Evolutionary conservation across 345 rosid species (phyloP).

Genomic region (Citrus glauca): DNA sequence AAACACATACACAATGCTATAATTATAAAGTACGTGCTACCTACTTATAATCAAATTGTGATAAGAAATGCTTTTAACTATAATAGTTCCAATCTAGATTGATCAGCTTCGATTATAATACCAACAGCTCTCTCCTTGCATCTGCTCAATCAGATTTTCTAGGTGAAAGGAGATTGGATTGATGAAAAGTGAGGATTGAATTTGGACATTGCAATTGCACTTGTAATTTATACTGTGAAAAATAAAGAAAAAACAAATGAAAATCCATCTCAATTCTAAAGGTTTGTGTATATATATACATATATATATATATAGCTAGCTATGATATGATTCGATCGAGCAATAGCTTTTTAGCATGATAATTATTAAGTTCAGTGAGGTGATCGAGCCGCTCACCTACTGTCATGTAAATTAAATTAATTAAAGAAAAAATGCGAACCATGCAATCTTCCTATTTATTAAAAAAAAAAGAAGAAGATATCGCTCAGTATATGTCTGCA

Average conservation of each 20-base stretch:
- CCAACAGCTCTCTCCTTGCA: not conserved
- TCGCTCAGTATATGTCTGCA: no score
- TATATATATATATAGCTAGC: not conserved
- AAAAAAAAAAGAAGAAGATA: no score
- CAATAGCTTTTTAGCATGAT: not conserved
- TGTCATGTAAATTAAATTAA: not conserved
- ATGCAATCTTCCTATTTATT: not conserved
- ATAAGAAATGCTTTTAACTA: not conserved
- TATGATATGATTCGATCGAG: slow-evolving; percentile 8
- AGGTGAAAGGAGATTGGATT: not conserved
- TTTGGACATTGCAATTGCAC: not conserved
- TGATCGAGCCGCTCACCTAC: not conserved
- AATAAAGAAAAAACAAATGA: not conserved
- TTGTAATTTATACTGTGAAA: not conserved
- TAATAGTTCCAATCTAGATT: not conserved
- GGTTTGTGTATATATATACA: not conserved
- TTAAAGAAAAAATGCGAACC: not conserved
- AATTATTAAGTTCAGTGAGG: not conserved
- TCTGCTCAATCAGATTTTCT: not conserved
- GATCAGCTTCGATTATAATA: not conserved
- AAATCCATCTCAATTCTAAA: not conserved
- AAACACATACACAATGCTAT: not conserved
- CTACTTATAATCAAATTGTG: not conserved
- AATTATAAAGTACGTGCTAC: not conserved
- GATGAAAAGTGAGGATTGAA: not conserved